Conservation (phyloP, 306 rosid species). For the Purshia tridentata region DNA sequence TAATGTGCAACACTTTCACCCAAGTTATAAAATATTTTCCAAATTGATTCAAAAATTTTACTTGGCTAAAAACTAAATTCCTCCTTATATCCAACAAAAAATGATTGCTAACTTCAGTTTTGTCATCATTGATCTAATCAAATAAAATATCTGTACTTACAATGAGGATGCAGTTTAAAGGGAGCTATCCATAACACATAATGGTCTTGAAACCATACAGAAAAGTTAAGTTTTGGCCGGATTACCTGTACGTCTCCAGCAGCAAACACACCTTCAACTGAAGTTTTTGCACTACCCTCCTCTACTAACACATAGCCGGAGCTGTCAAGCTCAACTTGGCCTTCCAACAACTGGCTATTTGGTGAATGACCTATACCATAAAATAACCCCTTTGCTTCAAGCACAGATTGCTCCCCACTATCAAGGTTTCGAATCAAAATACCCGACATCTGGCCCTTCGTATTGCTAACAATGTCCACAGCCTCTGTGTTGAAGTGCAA, state of each 20-base stretch:
- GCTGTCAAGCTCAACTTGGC: constrained; percentile 78
- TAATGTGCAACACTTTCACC: neutral
- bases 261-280: constrained; percentile 86
- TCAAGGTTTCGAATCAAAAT: constrained; percentile 63
- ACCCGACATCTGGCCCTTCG: constrained; percentile 93
- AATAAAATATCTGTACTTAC: neutral
- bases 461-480: constrained; percentile 83
- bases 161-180: neutral
- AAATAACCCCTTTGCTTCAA: constrained; percentile 87
- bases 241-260: constrained; percentile 98
- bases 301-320: constrained; percentile 71
- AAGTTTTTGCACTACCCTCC: constrained; percentile 76
- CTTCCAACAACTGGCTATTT: constrained; percentile 74
- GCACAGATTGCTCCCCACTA: constrained; percentile 67
- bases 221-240: neutral
- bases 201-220: neutral
- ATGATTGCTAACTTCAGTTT: neutral
- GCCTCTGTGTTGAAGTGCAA: constrained; percentile 90
- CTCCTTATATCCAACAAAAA: neutral
- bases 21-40: neutral
- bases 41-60: neutral
- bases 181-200: neutral
- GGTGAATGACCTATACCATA: constrained; percentile 96
- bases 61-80: neutral
- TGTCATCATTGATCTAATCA: neutral